Evolutionary conservation across 495 filamentous ascomycete genomes (phyloP), one percentile per base, ranked within the genome.

Genomic region (Penicillium longicatenatum): DNA sequence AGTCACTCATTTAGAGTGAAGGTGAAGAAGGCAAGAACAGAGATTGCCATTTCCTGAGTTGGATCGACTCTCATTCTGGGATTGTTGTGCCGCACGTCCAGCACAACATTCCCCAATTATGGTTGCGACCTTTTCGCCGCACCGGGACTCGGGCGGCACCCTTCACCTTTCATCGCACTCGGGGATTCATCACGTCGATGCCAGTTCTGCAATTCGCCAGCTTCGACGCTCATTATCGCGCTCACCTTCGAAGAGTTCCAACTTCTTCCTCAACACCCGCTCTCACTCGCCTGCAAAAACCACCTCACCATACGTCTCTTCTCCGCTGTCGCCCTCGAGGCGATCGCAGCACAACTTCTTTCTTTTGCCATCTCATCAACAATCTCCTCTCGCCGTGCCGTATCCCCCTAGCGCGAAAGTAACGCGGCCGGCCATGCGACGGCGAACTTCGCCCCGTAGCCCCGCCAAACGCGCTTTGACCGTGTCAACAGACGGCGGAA

Each of bases 101-200:
- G 21, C 65, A 61, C 62, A 67, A 61, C 64, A 67, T 68, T 65
- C 62, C 56, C 50, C 50, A 50, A 70, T 64, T 58, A 82, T 83
- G 79, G 79, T 81, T 58, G 78, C 75, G 47, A 80, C 79, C 44
- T 80, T 77, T 62, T 81, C 81, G 60, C 77, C 81, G 50, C 80
- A 81, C 65, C 75, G 79, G 58, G 81, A 83, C 72, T 85, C 87
- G 56, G 89, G 90, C 62, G 88, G 89, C 57, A 92, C 90, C 43
- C 78, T 95, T 52, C 90, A 93, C 66, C 80, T 93, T 4, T 84
- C 89, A 50, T 93, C 92, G 30, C 92, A 92, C 49, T 91, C 89
- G 24, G 89, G 90, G 61, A 84, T 86, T 54, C 87, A 90, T 62
- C 85, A 88, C 75, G 87, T 91, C 62, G 89, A 93, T 73, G 84